A percentile compares a stretch with the other conserved stretches of the same genome.
Evolutionary conservation across 495 filamentous ascomycete species (phyloP).

Genomic region (Acidomyces sp.): DNA sequence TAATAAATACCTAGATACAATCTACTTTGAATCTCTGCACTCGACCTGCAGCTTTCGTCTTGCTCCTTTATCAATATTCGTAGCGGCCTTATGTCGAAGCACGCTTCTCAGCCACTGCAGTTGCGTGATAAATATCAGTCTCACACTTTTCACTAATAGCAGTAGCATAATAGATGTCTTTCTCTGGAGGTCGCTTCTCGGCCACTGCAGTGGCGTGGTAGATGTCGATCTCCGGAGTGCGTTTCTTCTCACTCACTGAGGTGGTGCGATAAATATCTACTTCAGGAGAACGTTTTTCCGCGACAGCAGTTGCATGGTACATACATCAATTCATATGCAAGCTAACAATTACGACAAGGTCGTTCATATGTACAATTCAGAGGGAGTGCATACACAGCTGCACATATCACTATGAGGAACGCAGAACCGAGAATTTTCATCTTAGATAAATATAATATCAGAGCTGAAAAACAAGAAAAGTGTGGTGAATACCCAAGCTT

Average conservation of each 20-base stretch:
- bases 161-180: background rate
- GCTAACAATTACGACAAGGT: background rate
- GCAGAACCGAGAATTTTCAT: background rate
- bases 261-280: background rate
- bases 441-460: background rate
- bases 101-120: background rate
- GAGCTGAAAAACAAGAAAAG: background rate
- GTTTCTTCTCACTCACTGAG: background rate
- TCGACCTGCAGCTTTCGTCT: no score
- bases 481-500: background rate
- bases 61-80: no score
- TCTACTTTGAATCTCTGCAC: no score
- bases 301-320: background rate
- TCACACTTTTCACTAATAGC: background rate
- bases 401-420: background rate
- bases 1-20: no score
- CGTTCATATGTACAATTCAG: background rate
- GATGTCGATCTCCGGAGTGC: background rate
- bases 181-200: background rate
- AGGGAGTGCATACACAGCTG: background rate
- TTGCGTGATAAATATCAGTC: background rate
- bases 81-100: no score
- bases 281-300: background rate
- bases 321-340: background rate
- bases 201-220: background rate